Evolutionary conservation across 345 rosid genomes (phyloP), one percentile per base, ranked within the genome.

Genomic region (Psidium guajava): DNA sequence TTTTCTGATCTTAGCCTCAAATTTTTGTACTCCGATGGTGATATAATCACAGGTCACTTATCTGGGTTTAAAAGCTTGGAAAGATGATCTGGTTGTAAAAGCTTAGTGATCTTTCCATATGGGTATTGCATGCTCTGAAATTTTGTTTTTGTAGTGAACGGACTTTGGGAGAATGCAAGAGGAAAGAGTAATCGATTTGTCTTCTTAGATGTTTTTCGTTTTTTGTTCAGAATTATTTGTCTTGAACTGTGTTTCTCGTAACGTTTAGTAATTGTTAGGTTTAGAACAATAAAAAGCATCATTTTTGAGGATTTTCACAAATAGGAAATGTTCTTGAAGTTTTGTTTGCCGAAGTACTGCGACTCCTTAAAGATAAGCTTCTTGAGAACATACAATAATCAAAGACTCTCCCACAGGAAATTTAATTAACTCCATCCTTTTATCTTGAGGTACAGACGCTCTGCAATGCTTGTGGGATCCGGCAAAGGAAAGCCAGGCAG

Each of bases 391-490:
- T 16, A 54, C 11, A 18, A 74, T 83, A 12, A 40, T 16, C 20
- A 20, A 57, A 61, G 20, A 80, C 36, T 85, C 36, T 85, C 49
- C 32, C 20, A 27, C 2, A 21, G 50, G 15, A 82, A 32, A 61
- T 42, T 32, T n/a, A 44, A 14, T 53, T 15, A 83, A 56, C 28
- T 40, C 18, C 47, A 64, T 61, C 20, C 52, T 82, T 32, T 22
- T 15, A 21, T 44, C 14, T 42, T 61, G 40, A 49, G 57, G 81
- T 86, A 86, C 93, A 96, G 99, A 91, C 99, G 5, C 97, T 96
- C 12, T 96, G 99, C 90, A 96, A 96, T 89, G 99, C 99, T 8
- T 96, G 99, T 81, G 98, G 99, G 54, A 96, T 96, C 82, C 89
- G 99, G 84, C 99, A 94, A 88, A 93, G 99, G 89, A 96, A 96